Percentiles rank a stretch among this genome's conserved stretches.
phyloP scores from a whole-genome alignment of 164 flowering plant genomes.

The Stephania cephalantha region DNA sequence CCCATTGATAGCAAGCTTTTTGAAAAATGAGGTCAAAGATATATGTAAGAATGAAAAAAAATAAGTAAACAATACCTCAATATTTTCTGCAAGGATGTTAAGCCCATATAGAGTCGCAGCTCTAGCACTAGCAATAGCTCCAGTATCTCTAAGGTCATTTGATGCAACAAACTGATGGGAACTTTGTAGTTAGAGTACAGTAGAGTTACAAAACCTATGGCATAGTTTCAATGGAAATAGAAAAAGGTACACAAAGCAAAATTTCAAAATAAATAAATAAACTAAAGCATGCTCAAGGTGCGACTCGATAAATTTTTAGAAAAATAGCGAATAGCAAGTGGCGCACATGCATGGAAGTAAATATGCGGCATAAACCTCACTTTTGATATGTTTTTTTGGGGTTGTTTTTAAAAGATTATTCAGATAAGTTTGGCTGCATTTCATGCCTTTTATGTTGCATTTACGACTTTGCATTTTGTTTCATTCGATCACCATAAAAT shows the following conservation, averaged over 20 bases:
- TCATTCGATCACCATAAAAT: too few relatives aligned
- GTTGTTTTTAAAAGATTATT: too few relatives aligned
- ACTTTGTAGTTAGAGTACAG: background rate
- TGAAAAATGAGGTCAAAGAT: background rate
- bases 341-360: too few relatives aligned
- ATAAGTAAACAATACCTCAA: conserved; percentile 31
- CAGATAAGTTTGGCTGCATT: too few relatives aligned
- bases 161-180: conserved; percentile 39
- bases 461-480: too few relatives aligned
- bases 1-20: background rate
- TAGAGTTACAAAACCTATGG: background rate
- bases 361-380: too few relatives aligned
- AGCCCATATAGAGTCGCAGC: conserved; percentile 68
- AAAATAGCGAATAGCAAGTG: too few relatives aligned
- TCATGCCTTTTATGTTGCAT: too few relatives aligned
- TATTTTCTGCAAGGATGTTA: conserved; percentile 43
- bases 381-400: too few relatives aligned
- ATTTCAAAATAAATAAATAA: background rate
- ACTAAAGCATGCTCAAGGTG: too few relatives aligned
- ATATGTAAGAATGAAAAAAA: background rate
- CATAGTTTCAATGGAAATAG: background rate
- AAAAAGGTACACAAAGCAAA: background rate
- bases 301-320: too few relatives aligned
- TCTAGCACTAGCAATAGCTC: conserved; percentile 55
- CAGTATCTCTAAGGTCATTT: conserved; percentile 40